Evolutionary conservation across 495 filamentous ascomycete species (phyloP).

Genomic region (Penicillium riverlandense): DNA sequence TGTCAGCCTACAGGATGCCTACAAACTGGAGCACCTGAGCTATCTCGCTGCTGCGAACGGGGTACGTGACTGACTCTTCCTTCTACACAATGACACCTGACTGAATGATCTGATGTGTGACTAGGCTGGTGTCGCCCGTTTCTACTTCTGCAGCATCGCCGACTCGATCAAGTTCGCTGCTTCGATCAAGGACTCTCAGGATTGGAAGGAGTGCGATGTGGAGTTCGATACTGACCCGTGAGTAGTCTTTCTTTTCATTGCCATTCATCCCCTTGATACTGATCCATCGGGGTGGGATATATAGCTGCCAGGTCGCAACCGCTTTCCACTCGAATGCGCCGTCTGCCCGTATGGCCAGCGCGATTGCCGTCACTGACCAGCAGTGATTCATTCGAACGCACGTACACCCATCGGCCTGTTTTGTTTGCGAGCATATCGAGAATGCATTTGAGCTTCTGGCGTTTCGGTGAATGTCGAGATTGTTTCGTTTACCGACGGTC

Average conservation of each 20-base stretch:
- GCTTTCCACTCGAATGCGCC: constrained; percentile 23
- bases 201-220: constrained; percentile 18
- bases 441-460: no score
- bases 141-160: constrained; percentile 37
- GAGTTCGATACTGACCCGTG: constrained; percentile 38
- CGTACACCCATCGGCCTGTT: no score
- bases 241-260: constrained; percentile 8
- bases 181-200: not conserved
- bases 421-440: no score
- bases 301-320: constrained; percentile 28
- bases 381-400: not conserved
- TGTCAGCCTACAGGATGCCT: no score
- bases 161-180: not conserved
- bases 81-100: no score
- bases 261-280: no score
- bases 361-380: not conserved
- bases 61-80: no score
- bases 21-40: no score
- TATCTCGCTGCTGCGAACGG: no score
- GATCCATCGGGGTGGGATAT: not conserved
- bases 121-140: constrained; percentile 14
- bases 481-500: no score
- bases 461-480: no score
- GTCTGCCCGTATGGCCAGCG: not conserved
- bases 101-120: no score